phyloP scores from a whole-genome alignment of 345 rosid species.

The Eucalyptus curtisii region DNA sequence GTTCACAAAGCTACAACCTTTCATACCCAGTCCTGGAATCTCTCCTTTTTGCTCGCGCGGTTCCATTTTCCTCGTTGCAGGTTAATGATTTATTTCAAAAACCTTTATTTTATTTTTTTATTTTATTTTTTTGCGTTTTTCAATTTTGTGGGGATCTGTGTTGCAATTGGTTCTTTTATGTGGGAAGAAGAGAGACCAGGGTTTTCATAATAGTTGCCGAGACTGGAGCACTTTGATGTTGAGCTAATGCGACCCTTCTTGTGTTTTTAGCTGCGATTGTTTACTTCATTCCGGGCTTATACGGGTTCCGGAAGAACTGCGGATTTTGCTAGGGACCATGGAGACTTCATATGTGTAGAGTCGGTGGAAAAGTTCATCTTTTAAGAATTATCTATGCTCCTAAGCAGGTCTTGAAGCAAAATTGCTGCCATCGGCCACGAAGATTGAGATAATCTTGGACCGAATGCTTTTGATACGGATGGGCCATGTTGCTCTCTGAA shows the following conservation, averaged over 20 bases:
- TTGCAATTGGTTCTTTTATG: neutral
- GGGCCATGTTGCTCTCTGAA: neutral
- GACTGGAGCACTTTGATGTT: neutral
- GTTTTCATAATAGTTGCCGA: neutral
- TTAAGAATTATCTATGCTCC: neutral
- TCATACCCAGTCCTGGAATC: too few relatives aligned
- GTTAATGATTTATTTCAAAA: neutral
- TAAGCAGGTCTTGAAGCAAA: neutral
- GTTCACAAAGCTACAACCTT: too few relatives aligned
- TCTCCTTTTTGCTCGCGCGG: too few relatives aligned
- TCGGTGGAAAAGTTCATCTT: neutral
- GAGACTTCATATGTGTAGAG: neutral
- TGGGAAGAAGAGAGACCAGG: neutral
- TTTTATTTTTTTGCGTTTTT: neutral
- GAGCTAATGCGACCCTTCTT: neutral
- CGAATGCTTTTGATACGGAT: slow-evolving; percentile 17
- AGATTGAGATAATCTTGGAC: neutral
- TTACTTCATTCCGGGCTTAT: neutral
- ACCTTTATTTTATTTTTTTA: accelerated
- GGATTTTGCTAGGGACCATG: neutral
- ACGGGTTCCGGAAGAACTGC: neutral
- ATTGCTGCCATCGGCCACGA: neutral
- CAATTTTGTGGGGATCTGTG: neutral
- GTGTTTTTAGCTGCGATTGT: neutral
- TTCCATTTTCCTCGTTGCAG: too few relatives aligned